Percentiles rank a stretch among this genome's conserved stretches.
These are phyloP conservation scores for Lentinula sp. DNA, from an alignment of 768 basidiomycete species.

Conservation along the genomic window DNA sequence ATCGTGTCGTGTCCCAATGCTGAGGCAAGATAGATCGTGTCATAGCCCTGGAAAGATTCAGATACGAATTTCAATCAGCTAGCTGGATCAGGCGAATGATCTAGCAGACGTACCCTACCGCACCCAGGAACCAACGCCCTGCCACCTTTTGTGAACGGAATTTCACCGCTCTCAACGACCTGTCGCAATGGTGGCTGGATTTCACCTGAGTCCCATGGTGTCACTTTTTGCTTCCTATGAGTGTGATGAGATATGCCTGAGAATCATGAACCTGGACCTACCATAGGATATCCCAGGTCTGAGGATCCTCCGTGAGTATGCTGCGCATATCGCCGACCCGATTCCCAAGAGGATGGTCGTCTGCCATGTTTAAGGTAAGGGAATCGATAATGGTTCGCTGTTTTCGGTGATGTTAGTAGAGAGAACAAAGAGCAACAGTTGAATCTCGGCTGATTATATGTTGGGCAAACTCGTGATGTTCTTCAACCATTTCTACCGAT, in stretches of 20 bases:
- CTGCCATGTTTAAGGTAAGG: background rate
- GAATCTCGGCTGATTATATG: background rate
- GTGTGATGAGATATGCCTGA: background rate
- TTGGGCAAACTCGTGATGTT: background rate
- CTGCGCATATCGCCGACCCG: background rate
- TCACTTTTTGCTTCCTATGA: constrained; percentile 36
- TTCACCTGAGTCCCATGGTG: constrained; percentile 59
- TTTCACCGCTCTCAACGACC: constrained; percentile 36
- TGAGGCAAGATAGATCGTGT: constrained; percentile 47
- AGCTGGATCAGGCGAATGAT: too few relatives aligned
- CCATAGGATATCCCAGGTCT: constrained; percentile 24
- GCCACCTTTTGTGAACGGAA: constrained; percentile 35
- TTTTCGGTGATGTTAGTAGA: background rate
- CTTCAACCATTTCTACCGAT: too few relatives aligned
- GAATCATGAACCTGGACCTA: background rate
- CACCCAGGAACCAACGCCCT: constrained; percentile 54
- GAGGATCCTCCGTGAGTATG: constrained; percentile 18
- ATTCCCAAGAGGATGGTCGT: background rate
- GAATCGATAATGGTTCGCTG: too few relatives aligned
- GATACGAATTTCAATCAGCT: constrained; percentile 12
- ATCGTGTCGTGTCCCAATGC: constrained; percentile 39
- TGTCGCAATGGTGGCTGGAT: constrained; percentile 52
- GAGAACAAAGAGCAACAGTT: background rate
- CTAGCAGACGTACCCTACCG: constrained; percentile 31
- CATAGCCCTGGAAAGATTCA: constrained; percentile 44